Percentiles rank a stretch among this genome's conserved stretches.
Conservation (phyloP, 106 monocot species). For the Dendrobium nobile region DNA sequence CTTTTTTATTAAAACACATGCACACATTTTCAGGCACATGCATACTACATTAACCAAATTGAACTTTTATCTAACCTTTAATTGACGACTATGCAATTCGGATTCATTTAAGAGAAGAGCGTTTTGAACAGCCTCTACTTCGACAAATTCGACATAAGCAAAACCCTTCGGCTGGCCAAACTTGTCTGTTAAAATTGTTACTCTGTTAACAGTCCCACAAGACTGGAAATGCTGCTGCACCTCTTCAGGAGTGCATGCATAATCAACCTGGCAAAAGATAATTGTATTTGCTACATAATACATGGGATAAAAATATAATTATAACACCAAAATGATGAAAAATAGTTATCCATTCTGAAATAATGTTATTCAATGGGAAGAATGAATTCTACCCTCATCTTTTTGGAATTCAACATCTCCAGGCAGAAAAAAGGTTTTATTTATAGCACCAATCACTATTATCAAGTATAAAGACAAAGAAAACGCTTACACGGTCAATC, state of each 20-base stretch:
- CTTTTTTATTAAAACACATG: neutral
- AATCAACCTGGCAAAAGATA: constrained; percentile 36
- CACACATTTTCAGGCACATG: neutral
- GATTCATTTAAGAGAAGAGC: constrained; percentile 50
- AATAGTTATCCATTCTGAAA: neutral
- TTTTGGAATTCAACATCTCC: neutral
- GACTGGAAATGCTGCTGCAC: constrained; percentile 59
- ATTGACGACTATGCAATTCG: constrained; percentile 49
- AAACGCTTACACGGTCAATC: neutral
- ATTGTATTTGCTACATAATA: neutral
- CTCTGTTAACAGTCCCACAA: constrained; percentile 52
- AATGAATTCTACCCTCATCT: neutral
- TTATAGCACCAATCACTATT: neutral
- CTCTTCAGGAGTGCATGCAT: constrained; percentile 53
- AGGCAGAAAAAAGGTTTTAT: neutral
- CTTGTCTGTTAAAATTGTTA: constrained; percentile 53
- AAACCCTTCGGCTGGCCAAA: constrained; percentile 59
- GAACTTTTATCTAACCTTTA: constrained; percentile 33
- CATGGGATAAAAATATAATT: neutral
- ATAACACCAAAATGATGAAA: neutral
- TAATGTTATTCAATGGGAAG: neutral
- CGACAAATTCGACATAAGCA: constrained; percentile 64
- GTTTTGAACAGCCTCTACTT: constrained; percentile 58
- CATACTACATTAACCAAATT: neutral
- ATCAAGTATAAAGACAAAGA: neutral